Base-by-base conservation (phyloP, 2,329 filamentous ascomycete species). In the Aureobasidium musti region DNA sequence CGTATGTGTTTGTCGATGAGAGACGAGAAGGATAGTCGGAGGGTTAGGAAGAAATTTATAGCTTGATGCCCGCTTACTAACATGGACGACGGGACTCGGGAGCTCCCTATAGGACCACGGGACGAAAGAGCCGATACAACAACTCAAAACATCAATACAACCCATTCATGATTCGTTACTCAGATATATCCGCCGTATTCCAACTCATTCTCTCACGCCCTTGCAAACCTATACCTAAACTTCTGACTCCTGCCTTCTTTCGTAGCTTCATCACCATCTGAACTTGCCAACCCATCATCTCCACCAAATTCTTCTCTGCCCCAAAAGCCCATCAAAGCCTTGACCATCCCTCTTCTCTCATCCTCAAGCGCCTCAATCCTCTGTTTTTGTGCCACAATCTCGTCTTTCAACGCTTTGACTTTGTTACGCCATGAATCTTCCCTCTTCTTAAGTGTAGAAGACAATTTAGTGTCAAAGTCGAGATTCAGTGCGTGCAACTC, bases 311-410 rank as follows among this genome's bases (percentile, higher is more conserved):
- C 77, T 61, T 77, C 74, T 47, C 89, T 86, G 73, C 96, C 91
- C 93, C 93, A 97, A 69, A 92, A 90, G 69, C 90, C 84, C 77
- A 93, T 87, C 59, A 97, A 80, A 50, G 89, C 86, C 59, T 75
- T 75, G 5, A 70, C 73, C 73, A 77, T 73, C 0, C 70, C 63
- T 63, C 71, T 71, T 41, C 74, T 70, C 71, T 77, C 75, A 37
- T 69, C 70, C 65, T 72, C 70, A 41, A 73, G 56, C 52, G 72
- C 69, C 41, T 70, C 28, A 8, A 63, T 45, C 17, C 21, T 64
- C n/a, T 37, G 3, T 13, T 52, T 43, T 3, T 23, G 10, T 2
- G n/a, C 30, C 5, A 11, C 26, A 14, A 33, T 5, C 26, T 45
- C 21, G 1, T 26, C 6, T 19, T 60, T 50, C 21, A 50, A 33